Percentiles rank a stretch among this genome's conserved stretches.
phyloP scores from a whole-genome alignment of 2,329 filamentous ascomycete genomes.

The Alternaria dauci region DNA sequence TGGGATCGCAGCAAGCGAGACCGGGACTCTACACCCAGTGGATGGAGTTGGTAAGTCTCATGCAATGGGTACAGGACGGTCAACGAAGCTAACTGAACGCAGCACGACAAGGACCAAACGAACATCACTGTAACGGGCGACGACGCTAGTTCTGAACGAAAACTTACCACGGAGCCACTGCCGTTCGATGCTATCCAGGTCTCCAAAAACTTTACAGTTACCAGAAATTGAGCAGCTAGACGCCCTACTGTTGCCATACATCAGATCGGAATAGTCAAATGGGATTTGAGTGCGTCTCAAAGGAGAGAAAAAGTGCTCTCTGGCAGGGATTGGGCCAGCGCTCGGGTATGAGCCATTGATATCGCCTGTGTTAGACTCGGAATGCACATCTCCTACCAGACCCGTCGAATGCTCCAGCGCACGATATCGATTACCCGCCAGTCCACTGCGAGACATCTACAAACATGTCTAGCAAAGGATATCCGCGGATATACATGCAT shows the following conservation, averaged over 20 bases:
- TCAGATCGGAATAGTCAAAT: neutral
- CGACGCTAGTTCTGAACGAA: conserved; percentile 32
- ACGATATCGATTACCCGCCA: neutral
- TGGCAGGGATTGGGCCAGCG: neutral
- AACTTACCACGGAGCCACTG: conserved; percentile 22
- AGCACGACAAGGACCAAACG: conserved; percentile 31
- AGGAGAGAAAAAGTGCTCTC: neutral
- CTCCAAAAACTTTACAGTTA: conserved; percentile 28
- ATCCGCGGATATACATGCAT: neutral
- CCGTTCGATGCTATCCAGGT: conserved; percentile 27
- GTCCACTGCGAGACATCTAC: neutral
- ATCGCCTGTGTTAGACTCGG: neutral
- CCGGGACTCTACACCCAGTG: conserved; percentile 29
- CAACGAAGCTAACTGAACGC: neutral
- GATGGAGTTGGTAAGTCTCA: conserved; percentile 31
- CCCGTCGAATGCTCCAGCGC: neutral
- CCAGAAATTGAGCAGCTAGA: conserved; percentile 8
- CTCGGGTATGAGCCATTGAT: neutral
- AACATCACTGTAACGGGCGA: conserved; percentile 25
- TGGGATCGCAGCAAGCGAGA: conserved; percentile 13
- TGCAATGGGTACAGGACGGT: neutral
- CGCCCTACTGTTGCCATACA: neutral
- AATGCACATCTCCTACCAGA: neutral
- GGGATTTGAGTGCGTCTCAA: too few relatives aligned
- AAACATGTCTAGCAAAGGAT: neutral